Base-by-base conservation (phyloP, 1,139 yeast genomes). In the Blastobotrys petasosporus region DNA sequence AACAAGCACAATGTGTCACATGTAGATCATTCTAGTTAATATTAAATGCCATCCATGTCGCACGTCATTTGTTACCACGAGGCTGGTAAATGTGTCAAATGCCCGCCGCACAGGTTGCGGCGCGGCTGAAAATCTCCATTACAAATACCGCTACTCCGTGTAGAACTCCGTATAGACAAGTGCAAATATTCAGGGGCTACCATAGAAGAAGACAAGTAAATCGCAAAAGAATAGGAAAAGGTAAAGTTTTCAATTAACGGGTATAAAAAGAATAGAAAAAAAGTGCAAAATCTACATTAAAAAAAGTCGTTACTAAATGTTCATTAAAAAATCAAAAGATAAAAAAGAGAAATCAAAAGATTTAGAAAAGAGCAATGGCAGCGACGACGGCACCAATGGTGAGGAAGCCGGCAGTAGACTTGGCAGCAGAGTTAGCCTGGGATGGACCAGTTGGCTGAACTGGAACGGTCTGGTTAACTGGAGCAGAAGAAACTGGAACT, bases 321-420 rank as follows among this genome's bases (percentile, higher is more conserved):
- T 16, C 28, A 33, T 35, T 34, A 40, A 40, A 36, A 38, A 25
- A 41, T 32, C 35, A 38, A 39, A 40, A 41, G 44, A 39, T 28
- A 33, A 20, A 33, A 20, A 17, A 32, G 29, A 15, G 13, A 11
- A 23, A 9, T 39, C 12, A n/a, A 39, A 20, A 15, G 25, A 34
- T 40, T 46, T 48, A 50, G 28, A 44, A 29, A 17, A 49, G 36
- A 38, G 51, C 45, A 29, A 34, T 42, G 23, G 48, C 47, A 15
- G 46, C 46, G 16, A 40, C 46, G 20, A 45, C 32, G 39, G 44
- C 48, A 31, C 42, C 45, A 30, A 44, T 36, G 16, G 49, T 42
- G 44, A 35, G 31, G 45, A 31, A 30, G 43, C 51, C 40, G 44
- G 36, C 32, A 39, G 38, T 37, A 30, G 48, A 32, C 40, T 42